Base-by-base conservation (phyloP, 371 early-diverging fungal genomes). In the Lichtheimia ornata region DNA sequence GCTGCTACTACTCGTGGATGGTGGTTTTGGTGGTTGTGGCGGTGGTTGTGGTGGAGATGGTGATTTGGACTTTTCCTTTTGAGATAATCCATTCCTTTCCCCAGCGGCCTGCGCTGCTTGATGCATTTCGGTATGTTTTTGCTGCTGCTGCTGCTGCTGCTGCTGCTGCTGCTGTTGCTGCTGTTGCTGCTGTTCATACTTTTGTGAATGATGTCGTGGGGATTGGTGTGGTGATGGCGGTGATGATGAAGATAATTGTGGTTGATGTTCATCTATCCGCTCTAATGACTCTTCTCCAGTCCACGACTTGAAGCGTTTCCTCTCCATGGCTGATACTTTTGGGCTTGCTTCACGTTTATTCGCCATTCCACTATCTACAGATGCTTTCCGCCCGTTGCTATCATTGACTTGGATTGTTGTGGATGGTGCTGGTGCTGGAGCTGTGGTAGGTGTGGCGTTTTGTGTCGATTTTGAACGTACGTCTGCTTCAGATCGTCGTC, bases 221-320 rank as follows among this genome's bases (percentile, higher is more conserved):
- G 5, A 18, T 22, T 47, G 5, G 47, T n/a, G 22, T 0, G 47
- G 47, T 47, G 47, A 22, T 47, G n/a, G 47, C 47, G 47, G 47
- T 25, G 40, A 53, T 13, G 51, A 35, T 18, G 62, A 7, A 20
- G 20, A 22, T 14, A 15, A 43, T 25, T 28, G 45, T 53, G 7
- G 17, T 30, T 35, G 20, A 20, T 28, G 35, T 17, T 47, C 22
- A n/a, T 47, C 47, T 47, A 47, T 22, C 22, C 47, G 47, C 47
- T 22, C 47, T 22, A 47, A 47, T 17, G 47, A 18, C 17, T 64
- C 54, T 22, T 63, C 61, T 12, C 64, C 62, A 14, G 63, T 47
- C 51, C 49, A 64, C 20, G 64, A 57, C 30, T 61, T 64, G 47
- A 53, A 60, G 17, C 65, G 61, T 50, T 69, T 69, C 24, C 64